Percentiles rank a stretch among this genome's conserved stretches.
Conservation (phyloP, 2,329 filamentous ascomycete genomes). For the Boeremia lycopersici region DNA sequence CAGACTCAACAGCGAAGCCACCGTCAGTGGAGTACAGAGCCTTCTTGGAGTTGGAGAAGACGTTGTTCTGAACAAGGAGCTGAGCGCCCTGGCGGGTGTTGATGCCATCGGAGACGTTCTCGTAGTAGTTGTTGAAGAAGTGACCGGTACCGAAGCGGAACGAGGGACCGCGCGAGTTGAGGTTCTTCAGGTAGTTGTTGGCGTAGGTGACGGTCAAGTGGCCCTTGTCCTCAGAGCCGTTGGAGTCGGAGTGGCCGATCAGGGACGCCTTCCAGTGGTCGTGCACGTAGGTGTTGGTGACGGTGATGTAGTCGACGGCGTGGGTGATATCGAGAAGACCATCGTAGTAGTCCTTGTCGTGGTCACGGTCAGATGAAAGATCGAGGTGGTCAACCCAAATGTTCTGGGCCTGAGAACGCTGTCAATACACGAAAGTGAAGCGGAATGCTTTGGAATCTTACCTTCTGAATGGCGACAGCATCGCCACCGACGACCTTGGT, state of each 20-base stretch:
- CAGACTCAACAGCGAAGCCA: constrained; percentile 47
- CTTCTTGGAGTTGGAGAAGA: constrained; percentile 43
- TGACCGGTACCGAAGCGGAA: constrained; percentile 71
- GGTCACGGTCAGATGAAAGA: constrained; percentile 62
- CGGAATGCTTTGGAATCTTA: constrained; percentile 44
- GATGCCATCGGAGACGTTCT: constrained; percentile 47
- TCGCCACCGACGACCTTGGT: constrained; percentile 59
- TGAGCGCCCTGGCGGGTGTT: constrained; percentile 53
- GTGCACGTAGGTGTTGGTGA: constrained; percentile 60
- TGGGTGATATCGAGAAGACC: constrained; percentile 70
- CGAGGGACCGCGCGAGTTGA: constrained; percentile 67
- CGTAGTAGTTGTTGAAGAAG: constrained; percentile 61
- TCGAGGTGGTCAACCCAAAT: constrained; percentile 74
- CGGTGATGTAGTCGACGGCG: constrained; percentile 65
- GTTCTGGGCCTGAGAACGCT: constrained; percentile 46
- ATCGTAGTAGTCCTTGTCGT: constrained; percentile 74
- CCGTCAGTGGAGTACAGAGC: constrained; percentile 42
- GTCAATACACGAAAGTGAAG: constrained; percentile 33
- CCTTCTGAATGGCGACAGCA: constrained; percentile 56
- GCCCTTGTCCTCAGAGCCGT: constrained; percentile 64
- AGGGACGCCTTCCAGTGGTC: constrained; percentile 66
- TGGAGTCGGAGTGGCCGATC: constrained; percentile 65
- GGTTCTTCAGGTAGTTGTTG: constrained; percentile 69
- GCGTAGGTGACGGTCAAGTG: constrained; percentile 68
- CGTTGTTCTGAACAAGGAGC: constrained; percentile 52